These are phyloP conservation scores for Areca catechu DNA, from an alignment of 176 grass and related monocot genomes.

Conservation along the genomic window DNA sequence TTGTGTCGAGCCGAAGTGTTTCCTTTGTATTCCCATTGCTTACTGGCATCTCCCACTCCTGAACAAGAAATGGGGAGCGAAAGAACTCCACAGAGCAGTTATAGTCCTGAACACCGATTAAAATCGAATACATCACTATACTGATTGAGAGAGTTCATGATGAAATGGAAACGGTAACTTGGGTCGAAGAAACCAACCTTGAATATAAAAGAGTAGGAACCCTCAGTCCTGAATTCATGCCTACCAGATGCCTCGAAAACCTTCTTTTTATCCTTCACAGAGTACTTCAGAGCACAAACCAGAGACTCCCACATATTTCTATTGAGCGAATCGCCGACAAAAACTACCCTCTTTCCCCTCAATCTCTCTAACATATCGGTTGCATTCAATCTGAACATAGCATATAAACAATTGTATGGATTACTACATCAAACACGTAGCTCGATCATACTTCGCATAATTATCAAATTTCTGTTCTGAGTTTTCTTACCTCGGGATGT, in stretches of 20 bases:
- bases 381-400: conserved; percentile 38
- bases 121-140: no score
- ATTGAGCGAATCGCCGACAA: conserved; percentile 92
- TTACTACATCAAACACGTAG: no score
- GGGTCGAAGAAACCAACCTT: conserved; percentile 11
- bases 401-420: no score
- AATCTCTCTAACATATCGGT: conserved; percentile 63
- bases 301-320: conserved; percentile 98
- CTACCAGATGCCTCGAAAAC: conserved; percentile 80
- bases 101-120: conserved; percentile 46
- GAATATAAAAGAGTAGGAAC: conserved; percentile 74
- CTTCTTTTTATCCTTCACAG: conserved; percentile 48
- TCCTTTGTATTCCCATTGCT: conserved; percentile 40
- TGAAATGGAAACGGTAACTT: no score
- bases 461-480: no score
- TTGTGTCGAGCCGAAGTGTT: conserved; percentile 74
- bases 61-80: conserved; percentile 73
- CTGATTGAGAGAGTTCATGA: no score
- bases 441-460: no score
- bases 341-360: conserved; percentile 74
- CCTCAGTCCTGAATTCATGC: conserved; percentile 47
- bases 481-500: conserved; percentile 68
- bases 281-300: conserved; percentile 59
- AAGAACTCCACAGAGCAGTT: conserved; percentile 91
- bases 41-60: conserved; percentile 51